These are phyloP conservation scores for Cucumis sativus DNA, from an alignment of 306 rosid genomes.

Conservation along the genomic window DNA sequence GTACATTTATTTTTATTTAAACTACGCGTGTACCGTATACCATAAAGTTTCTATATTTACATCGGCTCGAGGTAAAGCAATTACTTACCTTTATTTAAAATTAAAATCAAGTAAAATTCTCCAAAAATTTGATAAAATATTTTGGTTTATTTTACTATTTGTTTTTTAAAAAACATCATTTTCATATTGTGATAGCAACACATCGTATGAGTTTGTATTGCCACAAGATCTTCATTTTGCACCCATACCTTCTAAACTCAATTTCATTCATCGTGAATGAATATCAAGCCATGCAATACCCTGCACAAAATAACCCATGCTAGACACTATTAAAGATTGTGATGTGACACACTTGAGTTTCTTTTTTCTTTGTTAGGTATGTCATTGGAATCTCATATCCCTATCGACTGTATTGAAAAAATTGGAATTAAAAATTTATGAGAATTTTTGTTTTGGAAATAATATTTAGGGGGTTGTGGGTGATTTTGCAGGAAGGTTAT, in stretches of 20 bases:
- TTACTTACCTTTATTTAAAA: too few relatives aligned
- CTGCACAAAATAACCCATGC: too few relatives aligned
- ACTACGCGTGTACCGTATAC: not conserved
- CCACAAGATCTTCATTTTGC: not conserved
- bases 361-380: too few relatives aligned
- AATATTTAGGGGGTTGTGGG: not conserved
- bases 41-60: not conserved
- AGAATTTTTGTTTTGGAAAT: not conserved
- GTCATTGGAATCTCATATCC: too few relatives aligned
- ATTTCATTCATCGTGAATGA: not conserved
- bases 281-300: too few relatives aligned
- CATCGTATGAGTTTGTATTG: too few relatives aligned
- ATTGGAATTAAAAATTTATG: not conserved
- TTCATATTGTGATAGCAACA: not conserved
- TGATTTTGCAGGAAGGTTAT: slow-evolving; percentile 58
- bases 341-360: too few relatives aligned
- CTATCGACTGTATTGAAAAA: not conserved
- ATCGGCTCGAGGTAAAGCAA: not conserved
- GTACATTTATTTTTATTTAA: not conserved
- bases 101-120: too few relatives aligned
- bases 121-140: too few relatives aligned
- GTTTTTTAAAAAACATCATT: not conserved
- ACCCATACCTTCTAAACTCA: not conserved
- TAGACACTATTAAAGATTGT: too few relatives aligned
- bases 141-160: too few relatives aligned